phyloP scores from a whole-genome alignment of 257 asterid genomes.

The Gynochthodes officinalis region DNA sequence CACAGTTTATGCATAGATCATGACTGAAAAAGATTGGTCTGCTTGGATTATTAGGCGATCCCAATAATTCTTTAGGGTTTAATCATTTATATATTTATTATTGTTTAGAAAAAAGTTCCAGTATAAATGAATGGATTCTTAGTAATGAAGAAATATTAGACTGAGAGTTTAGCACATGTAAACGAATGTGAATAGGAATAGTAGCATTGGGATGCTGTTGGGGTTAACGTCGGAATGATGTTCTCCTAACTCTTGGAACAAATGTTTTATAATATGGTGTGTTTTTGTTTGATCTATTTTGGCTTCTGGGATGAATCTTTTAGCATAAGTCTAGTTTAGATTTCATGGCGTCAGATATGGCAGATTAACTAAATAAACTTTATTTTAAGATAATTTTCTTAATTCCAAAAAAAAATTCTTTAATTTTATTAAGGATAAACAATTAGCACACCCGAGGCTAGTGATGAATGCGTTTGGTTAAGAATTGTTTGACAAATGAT shows the following conservation, averaged over 20 bases:
- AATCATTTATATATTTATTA: background rate
- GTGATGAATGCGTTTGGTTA: no score
- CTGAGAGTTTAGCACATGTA: slow-evolving; percentile 22
- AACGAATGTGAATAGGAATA: slow-evolving; percentile 43
- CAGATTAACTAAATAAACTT: background rate
- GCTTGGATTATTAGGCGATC: slow-evolving; percentile 43
- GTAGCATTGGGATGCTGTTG: slow-evolving; percentile 20
- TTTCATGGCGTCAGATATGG: slow-evolving; percentile 2
- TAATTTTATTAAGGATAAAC: no score
- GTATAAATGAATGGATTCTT: no score
- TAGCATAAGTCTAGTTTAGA: background rate
- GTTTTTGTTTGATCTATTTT: slow-evolving; percentile 9
- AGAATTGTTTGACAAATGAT: no score
- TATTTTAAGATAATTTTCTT: no score
- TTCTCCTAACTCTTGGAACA: background rate
- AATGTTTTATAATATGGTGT: background rate
- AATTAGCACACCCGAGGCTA: no score
- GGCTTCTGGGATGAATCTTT: slow-evolving; percentile 12
- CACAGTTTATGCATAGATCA: slow-evolving; percentile 17
- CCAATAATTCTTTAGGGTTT: background rate
- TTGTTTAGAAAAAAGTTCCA: background rate
- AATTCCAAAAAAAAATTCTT: no score
- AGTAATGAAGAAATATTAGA: slow-evolving; percentile 12
- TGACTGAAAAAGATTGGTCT: slow-evolving; percentile 26
- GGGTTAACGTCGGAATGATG: slow-evolving; percentile 18